Evolutionary conservation across 345 rosid genomes (phyloP), one percentile per base, ranked within the genome.

Genomic region (Euphorbia pulcherrima): DNA sequence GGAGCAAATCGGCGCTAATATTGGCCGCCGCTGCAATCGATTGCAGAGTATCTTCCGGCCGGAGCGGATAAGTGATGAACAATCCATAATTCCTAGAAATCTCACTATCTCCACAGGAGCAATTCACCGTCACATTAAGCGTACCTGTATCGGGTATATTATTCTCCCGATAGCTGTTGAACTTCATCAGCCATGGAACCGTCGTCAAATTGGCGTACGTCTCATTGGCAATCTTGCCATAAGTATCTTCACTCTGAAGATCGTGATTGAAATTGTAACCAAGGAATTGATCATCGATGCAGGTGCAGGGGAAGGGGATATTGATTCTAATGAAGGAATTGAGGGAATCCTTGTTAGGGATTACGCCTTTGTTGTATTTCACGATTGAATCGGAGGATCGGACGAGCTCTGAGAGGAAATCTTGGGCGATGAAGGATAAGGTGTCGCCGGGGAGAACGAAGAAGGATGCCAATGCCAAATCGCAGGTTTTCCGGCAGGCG

Each of bases 61-160:
- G 84, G 64, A 90, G 87, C 5, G 97, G 95, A 50, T 87, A 88
- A 2, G 97, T 87, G 18, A 77, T 28, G 48, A 90, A 88, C 83
- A 90, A 57, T 9, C 95, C 91, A 50, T 82, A 88, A 0, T 78
- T 79, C 72, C 73, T 77, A 0, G 90, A 85, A 47, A 88, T 76
- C 0, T 16, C 8, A 23, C 70, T 64, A 29, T 85, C 55, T 37
- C 91, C 95, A 53, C 97, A 87, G 23, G 88, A 90, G 60, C 95
- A 90, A 50, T 82, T 88, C 63, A 90, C 95, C 2, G 75, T 74
- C 21, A 90, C 97, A 16, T 82, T 75, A 21, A 90, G 68, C 64
- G 27, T 64, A 12, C 77, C 82, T 7, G 33, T 1, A 17, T 18
- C 75, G 8, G 90, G 95, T 26, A 90, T 85, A 1, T 37, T 71